Percentiles rank a stretch among this genome's conserved stretches.
These are phyloP conservation scores for Pseudogymnoascus sp. DNA, from an alignment of 2,329 filamentous ascomycete genomes.

Conservation along the genomic window DNA sequence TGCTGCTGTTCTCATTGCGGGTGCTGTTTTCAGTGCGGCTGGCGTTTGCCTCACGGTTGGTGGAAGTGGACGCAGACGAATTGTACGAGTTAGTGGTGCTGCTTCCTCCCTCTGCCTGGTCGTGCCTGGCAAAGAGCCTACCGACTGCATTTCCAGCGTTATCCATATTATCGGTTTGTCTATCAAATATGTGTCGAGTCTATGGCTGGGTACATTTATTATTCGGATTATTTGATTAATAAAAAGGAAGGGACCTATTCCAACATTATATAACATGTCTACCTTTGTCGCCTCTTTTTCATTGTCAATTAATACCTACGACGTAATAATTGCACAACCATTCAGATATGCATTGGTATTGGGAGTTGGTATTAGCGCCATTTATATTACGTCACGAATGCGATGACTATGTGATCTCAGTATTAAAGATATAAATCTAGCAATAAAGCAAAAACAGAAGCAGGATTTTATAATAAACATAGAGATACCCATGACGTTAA, in stretches of 20 bases:
- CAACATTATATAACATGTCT: background rate
- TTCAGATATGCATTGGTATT: background rate
- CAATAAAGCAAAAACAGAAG: background rate
- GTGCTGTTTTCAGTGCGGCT: background rate
- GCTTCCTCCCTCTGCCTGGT: background rate
- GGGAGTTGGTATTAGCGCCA: background rate
- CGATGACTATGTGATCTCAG: background rate
- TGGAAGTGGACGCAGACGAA: background rate
- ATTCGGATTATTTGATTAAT: background rate
- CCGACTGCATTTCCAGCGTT: constrained; percentile 16
- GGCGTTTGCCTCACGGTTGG: background rate
- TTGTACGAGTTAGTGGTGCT: constrained; percentile 1
- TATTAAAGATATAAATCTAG: background rate
- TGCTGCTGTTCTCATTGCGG: background rate
- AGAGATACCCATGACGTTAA: background rate
- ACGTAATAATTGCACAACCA: constrained; percentile 7
- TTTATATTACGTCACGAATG: background rate
- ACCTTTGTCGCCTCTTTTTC: background rate
- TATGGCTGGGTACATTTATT: background rate
- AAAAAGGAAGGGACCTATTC: background rate
- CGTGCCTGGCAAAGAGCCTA: constrained; percentile 15
- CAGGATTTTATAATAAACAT: background rate
- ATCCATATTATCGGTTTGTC: constrained; percentile 12
- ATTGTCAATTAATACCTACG: background rate
- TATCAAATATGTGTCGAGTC: background rate